These are phyloP conservation scores for Fusarium annulatum DNA, from an alignment of 2,329 filamentous ascomycete species.

Conservation along the genomic window DNA sequence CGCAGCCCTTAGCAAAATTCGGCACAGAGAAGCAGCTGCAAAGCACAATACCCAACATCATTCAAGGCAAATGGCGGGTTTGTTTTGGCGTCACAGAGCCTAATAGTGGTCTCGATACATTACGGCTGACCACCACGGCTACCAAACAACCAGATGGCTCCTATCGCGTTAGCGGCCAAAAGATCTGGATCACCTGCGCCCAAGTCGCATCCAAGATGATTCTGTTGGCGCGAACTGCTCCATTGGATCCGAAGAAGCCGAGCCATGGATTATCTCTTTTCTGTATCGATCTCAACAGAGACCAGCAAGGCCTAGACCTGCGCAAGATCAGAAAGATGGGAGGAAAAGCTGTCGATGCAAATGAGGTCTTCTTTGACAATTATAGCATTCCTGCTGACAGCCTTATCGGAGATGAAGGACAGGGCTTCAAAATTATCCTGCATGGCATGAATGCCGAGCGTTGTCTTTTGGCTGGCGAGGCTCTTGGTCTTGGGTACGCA, in stretches of 20 bases:
- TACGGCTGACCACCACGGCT: constrained; percentile 75
- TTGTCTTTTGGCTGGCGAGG: constrained; percentile 81
- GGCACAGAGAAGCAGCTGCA: constrained; percentile 73
- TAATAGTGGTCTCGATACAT: constrained; percentile 81
- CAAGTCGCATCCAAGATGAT: constrained; percentile 62
- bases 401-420: constrained; percentile 76
- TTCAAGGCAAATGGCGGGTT: constrained; percentile 75
- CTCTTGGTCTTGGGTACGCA: constrained; percentile 81
- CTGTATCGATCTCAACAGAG: constrained; percentile 78
- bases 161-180: constrained; percentile 80
- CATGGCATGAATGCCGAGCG: constrained; percentile 85
- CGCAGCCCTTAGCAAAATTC: constrained; percentile 79
- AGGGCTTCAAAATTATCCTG: constrained; percentile 83
- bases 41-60: constrained; percentile 75
- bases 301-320: constrained; percentile 69
- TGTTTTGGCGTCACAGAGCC: constrained; percentile 90
- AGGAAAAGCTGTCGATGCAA: constrained; percentile 82
- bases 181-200: constrained; percentile 90
- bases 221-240: constrained; percentile 79
- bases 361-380: constrained; percentile 88
- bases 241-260: constrained; percentile 74
- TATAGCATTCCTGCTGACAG: constrained; percentile 73
- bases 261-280: constrained; percentile 84
- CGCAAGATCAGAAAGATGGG: constrained; percentile 88
- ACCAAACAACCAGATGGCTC: constrained; percentile 62